Evolutionary conservation across 345 rosid genomes (phyloP).

Genomic region (Ceriops tagal): DNA sequence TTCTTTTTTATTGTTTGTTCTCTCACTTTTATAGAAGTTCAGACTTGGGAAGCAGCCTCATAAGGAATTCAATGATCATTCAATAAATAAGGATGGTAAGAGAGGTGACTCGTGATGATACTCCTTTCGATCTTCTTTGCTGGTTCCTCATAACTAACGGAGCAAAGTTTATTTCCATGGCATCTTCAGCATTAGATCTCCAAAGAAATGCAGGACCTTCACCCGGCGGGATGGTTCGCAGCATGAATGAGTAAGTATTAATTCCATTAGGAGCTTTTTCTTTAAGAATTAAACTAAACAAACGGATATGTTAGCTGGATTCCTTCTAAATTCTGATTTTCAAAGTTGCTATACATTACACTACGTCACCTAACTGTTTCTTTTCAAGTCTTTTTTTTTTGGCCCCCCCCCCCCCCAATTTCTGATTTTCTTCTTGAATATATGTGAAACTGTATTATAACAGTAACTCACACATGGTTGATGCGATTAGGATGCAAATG

Average conservation of each 20-base stretch:
- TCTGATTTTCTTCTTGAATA: slow-evolving; percentile 26
- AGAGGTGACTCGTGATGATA: slow-evolving; percentile 34
- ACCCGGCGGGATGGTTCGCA: slow-evolving; percentile 80
- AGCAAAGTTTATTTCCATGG: slow-evolving; percentile 1
- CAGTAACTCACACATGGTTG: background rate
- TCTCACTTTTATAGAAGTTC: slow-evolving; percentile 51
- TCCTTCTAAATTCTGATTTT: background rate
- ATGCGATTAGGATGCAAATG: slow-evolving; percentile 31
- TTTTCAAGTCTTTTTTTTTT: slow-evolving; percentile 16
- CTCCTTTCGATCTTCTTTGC: slow-evolving; percentile 28
- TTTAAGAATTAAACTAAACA: background rate
- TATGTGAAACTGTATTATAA: slow-evolving; percentile 23
- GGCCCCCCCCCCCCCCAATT: background rate
- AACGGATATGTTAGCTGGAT: background rate
- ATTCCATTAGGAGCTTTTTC: background rate
- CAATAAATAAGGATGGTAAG: slow-evolving; percentile 70
- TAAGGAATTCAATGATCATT: slow-evolving; percentile 85
- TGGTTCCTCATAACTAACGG: background rate
- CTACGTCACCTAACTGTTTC: background rate
- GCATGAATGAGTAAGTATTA: slow-evolving; percentile 85
- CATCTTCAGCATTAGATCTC: slow-evolving; percentile 69
- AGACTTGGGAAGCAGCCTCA: slow-evolving; percentile 99
- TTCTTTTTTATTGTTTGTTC: no score
- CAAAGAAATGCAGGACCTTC: slow-evolving; percentile 81
- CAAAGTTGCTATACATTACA: no score